Conservation (phyloP, 2,329 filamentous ascomycete species). For the Rugonectria rugulosa region DNA sequence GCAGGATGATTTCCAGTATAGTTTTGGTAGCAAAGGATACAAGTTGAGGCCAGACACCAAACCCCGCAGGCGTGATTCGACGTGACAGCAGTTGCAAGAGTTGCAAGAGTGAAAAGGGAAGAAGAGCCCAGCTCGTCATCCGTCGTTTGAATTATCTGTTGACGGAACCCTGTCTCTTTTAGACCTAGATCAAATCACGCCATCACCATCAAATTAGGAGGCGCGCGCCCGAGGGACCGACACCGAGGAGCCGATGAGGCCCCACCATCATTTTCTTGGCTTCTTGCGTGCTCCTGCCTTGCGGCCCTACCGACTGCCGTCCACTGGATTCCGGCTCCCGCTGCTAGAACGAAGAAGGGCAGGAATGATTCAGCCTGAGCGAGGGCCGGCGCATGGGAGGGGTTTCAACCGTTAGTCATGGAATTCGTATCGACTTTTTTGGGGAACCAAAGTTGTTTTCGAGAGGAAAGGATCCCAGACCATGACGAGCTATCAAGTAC, state of each 20-base stretch:
- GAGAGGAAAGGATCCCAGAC: too few species aligned
- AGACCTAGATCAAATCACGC: neutral
- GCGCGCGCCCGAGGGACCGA: neutral
- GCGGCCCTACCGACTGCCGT: neutral
- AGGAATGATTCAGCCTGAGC: too few species aligned
- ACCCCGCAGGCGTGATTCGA: slow-evolving; percentile 27
- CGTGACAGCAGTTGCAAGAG: slow-evolving; percentile 27
- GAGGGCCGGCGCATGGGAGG: too few species aligned
- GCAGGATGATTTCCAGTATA: slow-evolving; percentile 5
- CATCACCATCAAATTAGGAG: slow-evolving; percentile 1
- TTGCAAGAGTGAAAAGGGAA: slow-evolving; percentile 26
- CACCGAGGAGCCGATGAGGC: neutral
- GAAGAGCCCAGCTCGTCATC: slow-evolving; percentile 7
- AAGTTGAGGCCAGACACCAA: slow-evolving; percentile 18
- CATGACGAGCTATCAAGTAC: too few species aligned
- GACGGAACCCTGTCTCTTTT: neutral
- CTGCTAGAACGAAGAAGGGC: neutral
- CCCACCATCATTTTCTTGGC: neutral
- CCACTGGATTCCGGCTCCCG: neutral
- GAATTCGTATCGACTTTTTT: too few species aligned
- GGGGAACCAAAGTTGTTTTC: too few species aligned
- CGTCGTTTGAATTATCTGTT: slow-evolving; percentile 5
- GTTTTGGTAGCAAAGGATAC: slow-evolving; percentile 29
- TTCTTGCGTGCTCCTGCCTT: neutral
- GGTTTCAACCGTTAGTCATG: too few species aligned